Percentiles rank a stretch among this genome's conserved stretches.
Conservation (phyloP, 1,284 basidiomycete genomes). For the Marasmius oreades region DNA sequence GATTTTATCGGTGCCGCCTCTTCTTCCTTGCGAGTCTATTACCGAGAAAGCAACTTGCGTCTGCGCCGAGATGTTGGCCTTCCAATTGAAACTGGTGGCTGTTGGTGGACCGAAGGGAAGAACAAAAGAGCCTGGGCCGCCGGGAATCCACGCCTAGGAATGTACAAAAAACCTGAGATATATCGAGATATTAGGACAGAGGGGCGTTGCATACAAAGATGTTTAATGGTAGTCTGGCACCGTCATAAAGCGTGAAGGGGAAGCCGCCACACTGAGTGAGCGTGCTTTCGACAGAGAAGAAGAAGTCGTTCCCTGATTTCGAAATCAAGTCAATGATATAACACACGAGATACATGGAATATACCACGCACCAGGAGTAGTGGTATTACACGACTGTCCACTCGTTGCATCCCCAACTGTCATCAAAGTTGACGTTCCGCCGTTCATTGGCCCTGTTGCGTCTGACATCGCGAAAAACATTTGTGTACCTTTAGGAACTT, state of each 20-base stretch:
- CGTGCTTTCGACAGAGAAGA: not conserved
- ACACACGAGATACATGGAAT: not conserved
- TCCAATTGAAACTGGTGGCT: not conserved
- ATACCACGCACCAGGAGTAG: not conserved
- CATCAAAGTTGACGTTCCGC: not conserved
- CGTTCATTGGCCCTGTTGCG: not conserved
- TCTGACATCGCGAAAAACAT: not conserved
- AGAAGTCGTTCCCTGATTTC: not conserved
- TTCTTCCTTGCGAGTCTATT: not conserved
- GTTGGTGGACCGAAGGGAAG: not conserved
- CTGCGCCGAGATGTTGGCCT: not conserved
- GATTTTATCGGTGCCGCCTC: not conserved
- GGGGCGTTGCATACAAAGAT: not conserved
- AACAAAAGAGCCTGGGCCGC: not conserved
- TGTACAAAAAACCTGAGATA: not conserved
- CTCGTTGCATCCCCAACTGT: not conserved
- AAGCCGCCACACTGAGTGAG: not conserved
- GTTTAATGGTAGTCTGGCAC: not conserved
- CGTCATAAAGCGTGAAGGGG: not conserved
- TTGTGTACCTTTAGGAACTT: not conserved
- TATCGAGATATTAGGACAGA: too few species aligned
- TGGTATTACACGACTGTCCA: not conserved
- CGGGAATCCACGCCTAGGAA: not conserved
- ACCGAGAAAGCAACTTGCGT: not conserved
- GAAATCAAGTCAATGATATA: not conserved